These are phyloP conservation scores for Erodium moschatum DNA, from an alignment of 441 rosid genomes.

Conservation along the genomic window DNA sequence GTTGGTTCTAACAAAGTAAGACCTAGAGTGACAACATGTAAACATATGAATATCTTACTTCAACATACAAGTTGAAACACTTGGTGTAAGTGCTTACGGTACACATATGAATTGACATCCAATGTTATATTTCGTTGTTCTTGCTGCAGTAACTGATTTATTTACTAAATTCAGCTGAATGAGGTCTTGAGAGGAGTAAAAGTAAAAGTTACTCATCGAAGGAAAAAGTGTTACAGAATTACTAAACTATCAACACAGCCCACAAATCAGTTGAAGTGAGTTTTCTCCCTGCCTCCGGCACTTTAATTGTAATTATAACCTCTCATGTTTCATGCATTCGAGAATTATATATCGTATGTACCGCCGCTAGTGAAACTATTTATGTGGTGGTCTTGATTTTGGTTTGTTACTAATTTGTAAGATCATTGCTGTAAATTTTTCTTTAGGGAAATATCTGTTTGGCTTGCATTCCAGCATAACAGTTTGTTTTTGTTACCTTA, in stretches of 20 bases:
- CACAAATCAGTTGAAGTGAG: conserved; percentile 2
- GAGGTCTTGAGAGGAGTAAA: conserved; percentile 4
- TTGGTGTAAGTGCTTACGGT: not conserved
- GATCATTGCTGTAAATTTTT: too few species aligned
- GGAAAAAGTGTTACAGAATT: not conserved
- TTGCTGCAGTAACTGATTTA: not conserved
- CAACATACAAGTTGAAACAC: not conserved
- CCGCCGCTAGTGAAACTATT: too few species aligned
- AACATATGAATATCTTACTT: not conserved
- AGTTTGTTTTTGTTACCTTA: not conserved
- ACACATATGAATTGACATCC: not conserved
- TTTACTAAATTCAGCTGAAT: not conserved
- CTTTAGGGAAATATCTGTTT: not conserved
- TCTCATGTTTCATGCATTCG: not conserved
- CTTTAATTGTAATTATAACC: not conserved
- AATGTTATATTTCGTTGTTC: not conserved
- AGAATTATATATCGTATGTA: too few species aligned
- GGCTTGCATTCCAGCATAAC: not conserved
- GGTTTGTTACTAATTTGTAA: too few species aligned
- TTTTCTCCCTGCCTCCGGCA: not conserved
- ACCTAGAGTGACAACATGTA: not conserved
- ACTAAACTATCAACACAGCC: not conserved
- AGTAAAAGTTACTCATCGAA: not conserved
- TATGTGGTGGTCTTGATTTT: too few species aligned
- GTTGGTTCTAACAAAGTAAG: not conserved